Evolutionary conservation across 441 rosid species (phyloP), one percentile per base, ranked within the genome.

Genomic region (Erysimum pusillum): DNA sequence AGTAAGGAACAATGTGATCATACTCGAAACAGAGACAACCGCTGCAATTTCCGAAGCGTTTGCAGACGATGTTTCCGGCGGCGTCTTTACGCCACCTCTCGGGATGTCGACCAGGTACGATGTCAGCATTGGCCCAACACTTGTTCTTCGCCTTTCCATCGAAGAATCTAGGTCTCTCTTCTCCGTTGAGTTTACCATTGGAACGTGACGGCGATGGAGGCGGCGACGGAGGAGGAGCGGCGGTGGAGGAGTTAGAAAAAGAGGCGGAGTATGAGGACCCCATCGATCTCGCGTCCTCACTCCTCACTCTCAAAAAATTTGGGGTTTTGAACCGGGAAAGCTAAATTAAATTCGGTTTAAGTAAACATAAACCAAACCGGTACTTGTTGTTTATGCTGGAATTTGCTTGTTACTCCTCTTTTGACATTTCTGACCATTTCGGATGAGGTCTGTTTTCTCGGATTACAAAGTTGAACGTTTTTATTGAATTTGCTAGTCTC

Each of bases 71-170:
- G 83, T 92, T 94, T 1, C 97, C 96, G 41, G 96, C 96, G 6
- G 88, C 91, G 80, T 94, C 99, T 78, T 88, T 88, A 63, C 96
- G 97, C 99, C 99, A 94, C 76, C 98, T 75, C 70, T 90, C 98
- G 25, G 97, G 99, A 77, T 94, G 98, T 68, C 98, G 88, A 60
- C 98, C 94, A 2, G 93, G 91, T 3, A 92, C 90, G 10, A 59
- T 64, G 13, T 85, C 93, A 2, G 99, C 97, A 4, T 87, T 85
- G 1, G 83, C 83, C 99, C 99, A 94, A 77, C 97, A 94, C 53
- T 28, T 48, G 70, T 39, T 85, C 82, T 94, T 94, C 20, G 91
- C 86, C 72, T 83, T 85, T 2, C 80, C 69, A 73, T 90, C 92
- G 83, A 94, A 94, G 87, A 73, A 91, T 41, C 96, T 86, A 14